Conservation (phyloP, 2,329 filamentous ascomycete species). For the Claviceps capensis region DNA sequence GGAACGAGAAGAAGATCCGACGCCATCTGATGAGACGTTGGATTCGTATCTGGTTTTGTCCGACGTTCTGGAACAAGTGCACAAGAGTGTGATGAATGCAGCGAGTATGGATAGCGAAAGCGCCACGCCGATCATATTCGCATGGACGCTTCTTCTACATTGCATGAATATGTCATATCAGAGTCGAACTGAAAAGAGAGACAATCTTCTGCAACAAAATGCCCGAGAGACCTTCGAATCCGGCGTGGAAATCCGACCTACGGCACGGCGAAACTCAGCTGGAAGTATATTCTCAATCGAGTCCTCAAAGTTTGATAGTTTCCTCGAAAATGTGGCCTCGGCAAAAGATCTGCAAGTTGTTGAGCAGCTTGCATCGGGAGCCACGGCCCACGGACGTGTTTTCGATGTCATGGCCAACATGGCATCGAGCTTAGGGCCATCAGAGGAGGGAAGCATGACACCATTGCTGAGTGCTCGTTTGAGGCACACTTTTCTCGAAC, state of each 20-base stretch:
- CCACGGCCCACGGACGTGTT: constrained; percentile 35
- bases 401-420: constrained; percentile 41
- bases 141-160: constrained; percentile 68
- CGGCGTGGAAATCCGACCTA: constrained; percentile 25
- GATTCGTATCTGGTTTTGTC: constrained; percentile 55
- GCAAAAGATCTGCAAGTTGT: constrained; percentile 38
- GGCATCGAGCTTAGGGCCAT: constrained; percentile 31
- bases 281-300: constrained; percentile 50
- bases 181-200: constrained; percentile 45
- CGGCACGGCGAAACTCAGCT: constrained; percentile 41
- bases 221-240: constrained; percentile 43
- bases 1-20: constrained; percentile 24
- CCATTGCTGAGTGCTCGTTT: constrained; percentile 46
- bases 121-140: constrained; percentile 61
- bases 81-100: constrained; percentile 52
- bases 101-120: constrained; percentile 41
- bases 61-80: constrained; percentile 57
- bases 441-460: constrained; percentile 33
- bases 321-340: constrained; percentile 35
- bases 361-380: constrained; percentile 34
- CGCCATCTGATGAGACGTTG: constrained; percentile 22
- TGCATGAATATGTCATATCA: constrained; percentile 52
- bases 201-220: constrained; percentile 43
- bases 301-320: constrained; percentile 43
- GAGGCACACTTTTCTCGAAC: constrained; percentile 51